Percentiles rank a stretch among this genome's conserved stretches.
These are phyloP conservation scores for Ogataea trehalophila DNA, from an alignment of 805 yeast species.

Conservation along the genomic window DNA sequence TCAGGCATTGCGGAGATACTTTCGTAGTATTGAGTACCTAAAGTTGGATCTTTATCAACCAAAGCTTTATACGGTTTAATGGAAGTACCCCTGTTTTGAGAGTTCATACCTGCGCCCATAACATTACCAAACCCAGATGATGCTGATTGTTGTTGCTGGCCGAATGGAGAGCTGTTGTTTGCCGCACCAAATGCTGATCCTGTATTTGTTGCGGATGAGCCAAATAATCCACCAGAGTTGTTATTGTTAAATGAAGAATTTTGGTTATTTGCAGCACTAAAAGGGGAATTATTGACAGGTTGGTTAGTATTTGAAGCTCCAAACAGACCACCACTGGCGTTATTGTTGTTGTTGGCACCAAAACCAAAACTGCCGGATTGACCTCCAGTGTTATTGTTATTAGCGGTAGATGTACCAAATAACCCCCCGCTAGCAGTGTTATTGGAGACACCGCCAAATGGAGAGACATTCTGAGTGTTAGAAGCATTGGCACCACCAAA, in stretches of 20 bases:
- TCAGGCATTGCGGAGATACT: constrained; percentile 87
- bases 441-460: constrained; percentile 21
- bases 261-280: constrained; percentile 6
- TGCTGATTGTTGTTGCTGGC: constrained; percentile 25
- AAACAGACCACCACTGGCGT: constrained; percentile 19
- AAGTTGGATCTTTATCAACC: constrained; percentile 62
- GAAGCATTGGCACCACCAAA: constrained; percentile 17
- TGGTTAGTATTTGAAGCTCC: constrained; percentile 25
- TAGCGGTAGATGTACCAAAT: constrained; percentile 13
- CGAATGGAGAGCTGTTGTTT: constrained; percentile 34
- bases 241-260: background rate
- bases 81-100: constrained; percentile 60
- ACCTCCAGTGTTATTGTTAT: background rate
- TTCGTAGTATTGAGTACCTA: constrained; percentile 58
- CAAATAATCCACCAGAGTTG: constrained; percentile 13
- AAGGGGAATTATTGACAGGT: constrained; percentile 19
- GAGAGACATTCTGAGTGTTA: constrained; percentile 1
- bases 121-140: constrained; percentile 30
- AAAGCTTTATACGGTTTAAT: constrained; percentile 63
- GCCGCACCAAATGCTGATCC: constrained; percentile 29
- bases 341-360: constrained; percentile 18
- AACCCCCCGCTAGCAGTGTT: constrained; percentile 14
- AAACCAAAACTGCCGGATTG: background rate
- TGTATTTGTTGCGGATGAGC: constrained; percentile 22
- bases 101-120: constrained; percentile 25